Evolutionary conservation across 495 filamentous ascomycete species (phyloP), one percentile per base, ranked within the genome.

Genomic region (Aspergillus cavernicola): DNA sequence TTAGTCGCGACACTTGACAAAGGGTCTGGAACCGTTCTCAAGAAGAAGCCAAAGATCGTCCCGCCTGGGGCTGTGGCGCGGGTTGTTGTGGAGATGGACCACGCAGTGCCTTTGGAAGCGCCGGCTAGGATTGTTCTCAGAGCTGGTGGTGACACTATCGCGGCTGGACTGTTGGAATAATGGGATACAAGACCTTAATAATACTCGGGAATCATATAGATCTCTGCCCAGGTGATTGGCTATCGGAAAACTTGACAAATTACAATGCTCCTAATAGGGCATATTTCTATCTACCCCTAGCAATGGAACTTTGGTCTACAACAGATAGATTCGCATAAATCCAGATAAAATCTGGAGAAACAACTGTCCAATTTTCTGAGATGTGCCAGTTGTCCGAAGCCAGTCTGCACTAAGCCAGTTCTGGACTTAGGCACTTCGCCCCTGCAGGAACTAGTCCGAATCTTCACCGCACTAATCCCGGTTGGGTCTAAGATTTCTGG

Each of bases 1-100:
- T 73, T 98, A 57, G 63, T 86, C 9, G 86, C 85, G 2, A 71
- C 84, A 12, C 63, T 96, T 50, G 89, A 96, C 66, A 95, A 93
- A 67, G 69, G 72, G 9, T 85, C 80, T 20, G 86, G 89, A 9
- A 60, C 55, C 2, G 71, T 85, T 28, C 65, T 80, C 33, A 95
- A 95, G 76, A 93, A 90, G 74, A 90, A 85, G 61, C 90, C 91
- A 1, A 85, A 85, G 65, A 79, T 95, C 56, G 80, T 96, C 38
- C 80, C 85, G 58, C 86, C 89, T 11, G 78, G 92, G 18, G 67
- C 77, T 39, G 70, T 90, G 70, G 81, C 88, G 53, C 78, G 79
- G 49, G 73, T 84, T 52, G 75, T 81, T 58, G 84, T 98, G 7
- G 85, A 86, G 68, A 69, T 97, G 74, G 85, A 86, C 31, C 73